phyloP scores from a whole-genome alignment of 495 filamentous ascomycete genomes.

The Xylaria bambusicola region DNA sequence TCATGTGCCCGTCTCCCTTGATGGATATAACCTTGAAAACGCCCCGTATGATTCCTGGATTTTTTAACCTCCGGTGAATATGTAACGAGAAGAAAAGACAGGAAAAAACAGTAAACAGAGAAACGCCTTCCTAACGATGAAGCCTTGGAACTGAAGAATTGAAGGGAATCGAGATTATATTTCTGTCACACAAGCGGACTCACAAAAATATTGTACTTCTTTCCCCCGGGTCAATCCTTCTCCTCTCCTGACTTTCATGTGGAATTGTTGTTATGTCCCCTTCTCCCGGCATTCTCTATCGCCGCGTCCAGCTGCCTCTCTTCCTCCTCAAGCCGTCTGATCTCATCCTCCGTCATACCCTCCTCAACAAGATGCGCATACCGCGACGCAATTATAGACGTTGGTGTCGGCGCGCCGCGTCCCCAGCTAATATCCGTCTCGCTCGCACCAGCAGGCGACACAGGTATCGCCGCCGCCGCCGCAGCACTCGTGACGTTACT shows the following conservation, averaged over 20 bases:
- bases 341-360: conserved; percentile 53
- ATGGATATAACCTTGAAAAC: conserved; percentile 15
- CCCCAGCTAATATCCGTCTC: conserved; percentile 12
- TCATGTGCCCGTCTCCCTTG: neutral
- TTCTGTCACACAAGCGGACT: neutral
- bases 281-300: conserved; percentile 44
- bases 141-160: neutral
- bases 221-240: too few species aligned
- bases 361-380: conserved; percentile 53
- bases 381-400: conserved; percentile 23
- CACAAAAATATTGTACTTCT: too few species aligned
- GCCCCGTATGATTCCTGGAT: neutral
- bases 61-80: too few species aligned
- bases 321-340: conserved; percentile 50
- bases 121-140: neutral
- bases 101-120: too few species aligned
- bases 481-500: neutral
- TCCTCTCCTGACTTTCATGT: neutral
- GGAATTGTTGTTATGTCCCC: too few species aligned
- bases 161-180: neutral
- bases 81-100: neutral
- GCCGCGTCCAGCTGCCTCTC: conserved; percentile 50
- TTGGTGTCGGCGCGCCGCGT: conserved; percentile 15
- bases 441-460: neutral
- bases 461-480: neutral